Evolutionary conservation across 305 asterid species (phyloP).

Genomic region (Fraxinus angustifolia): DNA sequence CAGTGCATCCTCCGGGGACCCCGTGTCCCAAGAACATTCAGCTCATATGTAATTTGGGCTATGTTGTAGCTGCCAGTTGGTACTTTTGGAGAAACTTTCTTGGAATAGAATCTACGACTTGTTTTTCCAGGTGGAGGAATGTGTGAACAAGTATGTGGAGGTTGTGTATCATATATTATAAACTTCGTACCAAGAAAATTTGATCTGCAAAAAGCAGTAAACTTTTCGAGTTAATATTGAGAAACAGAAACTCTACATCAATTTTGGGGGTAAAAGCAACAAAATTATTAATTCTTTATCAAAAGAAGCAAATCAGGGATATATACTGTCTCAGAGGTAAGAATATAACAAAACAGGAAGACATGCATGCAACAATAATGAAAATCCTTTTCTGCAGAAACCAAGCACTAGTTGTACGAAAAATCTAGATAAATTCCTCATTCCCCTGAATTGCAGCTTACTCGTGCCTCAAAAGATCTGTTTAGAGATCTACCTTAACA

Average conservation of each 20-base stretch:
- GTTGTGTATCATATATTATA: slow-evolving; percentile 22
- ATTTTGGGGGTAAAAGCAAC: background rate
- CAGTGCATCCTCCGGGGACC: slow-evolving; percentile 63
- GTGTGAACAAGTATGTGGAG: slow-evolving; percentile 11
- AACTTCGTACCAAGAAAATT: slow-evolving; percentile 31
- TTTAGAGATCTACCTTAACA: no score
- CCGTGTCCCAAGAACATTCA: slow-evolving; percentile 57
- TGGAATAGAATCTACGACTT: slow-evolving; percentile 19
- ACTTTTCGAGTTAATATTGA: background rate
- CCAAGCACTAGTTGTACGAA: no score
- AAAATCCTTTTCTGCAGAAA: no score
- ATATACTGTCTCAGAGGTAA: background rate
- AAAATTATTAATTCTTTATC: background rate
- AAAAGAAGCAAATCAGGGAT: background rate
- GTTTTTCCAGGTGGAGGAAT: slow-evolving; percentile 10
- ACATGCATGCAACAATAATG: background rate
- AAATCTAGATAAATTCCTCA: no score
- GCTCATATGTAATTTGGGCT: slow-evolving; percentile 46
- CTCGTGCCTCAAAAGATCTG: no score
- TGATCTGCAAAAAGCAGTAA: slow-evolving; percentile 11
- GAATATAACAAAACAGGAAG: background rate
- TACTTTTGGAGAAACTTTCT: slow-evolving; percentile 13
- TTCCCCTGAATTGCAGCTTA: no score
- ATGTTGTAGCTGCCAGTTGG: slow-evolving; percentile 18
- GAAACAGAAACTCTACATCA: background rate